Percentiles rank a stretch among this genome's conserved stretches.
These are phyloP conservation scores for Erythrobasidium hasegawianum DNA, from an alignment of 1,284 basidiomycete species.

Conservation along the genomic window DNA sequence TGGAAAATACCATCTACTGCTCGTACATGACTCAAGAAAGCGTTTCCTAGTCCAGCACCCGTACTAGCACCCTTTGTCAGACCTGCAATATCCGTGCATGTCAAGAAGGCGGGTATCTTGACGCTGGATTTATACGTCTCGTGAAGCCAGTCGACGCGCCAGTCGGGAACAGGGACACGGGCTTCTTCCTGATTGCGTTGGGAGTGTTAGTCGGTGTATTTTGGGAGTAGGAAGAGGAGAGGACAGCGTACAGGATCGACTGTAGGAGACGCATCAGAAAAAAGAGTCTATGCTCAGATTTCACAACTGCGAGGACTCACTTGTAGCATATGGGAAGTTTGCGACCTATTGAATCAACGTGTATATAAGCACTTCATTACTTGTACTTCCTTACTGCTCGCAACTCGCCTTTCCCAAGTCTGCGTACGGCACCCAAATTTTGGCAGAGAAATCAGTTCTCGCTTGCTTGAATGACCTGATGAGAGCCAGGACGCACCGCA, in stretches of 20 bases:
- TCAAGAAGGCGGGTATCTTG: constrained; percentile 88
- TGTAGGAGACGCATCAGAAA: constrained; percentile 2
- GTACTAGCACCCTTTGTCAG: constrained; percentile 86
- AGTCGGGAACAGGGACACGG: constrained; percentile 94
- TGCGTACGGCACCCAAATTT: constrained; percentile 50
- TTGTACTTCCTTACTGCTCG: not conserved
- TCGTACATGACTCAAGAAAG: constrained; percentile 95
- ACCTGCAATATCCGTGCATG: constrained; percentile 98
- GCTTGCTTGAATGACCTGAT: no score
- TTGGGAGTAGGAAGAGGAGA: no score
- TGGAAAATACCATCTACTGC: constrained; percentile 99
- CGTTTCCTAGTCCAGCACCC: constrained; percentile 95
- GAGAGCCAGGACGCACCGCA: constrained; percentile 65
- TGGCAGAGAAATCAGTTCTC: not conserved
- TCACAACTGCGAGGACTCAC: not conserved
- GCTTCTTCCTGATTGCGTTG: constrained; percentile 53
- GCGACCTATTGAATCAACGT: constrained; percentile 58
- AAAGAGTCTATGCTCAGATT: not conserved
- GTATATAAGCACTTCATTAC: not conserved
- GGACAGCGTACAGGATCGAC: constrained; percentile 21
- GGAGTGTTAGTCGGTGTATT: not conserved
- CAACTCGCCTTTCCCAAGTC: constrained; percentile 71
- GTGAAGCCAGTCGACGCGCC: constrained; percentile 90
- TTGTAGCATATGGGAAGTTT: constrained; percentile 89
- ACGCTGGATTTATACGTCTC: constrained; percentile 84